Base-by-base conservation (phyloP, 768 basidiomycete species). In the Sarcodon aspratus region DNA sequence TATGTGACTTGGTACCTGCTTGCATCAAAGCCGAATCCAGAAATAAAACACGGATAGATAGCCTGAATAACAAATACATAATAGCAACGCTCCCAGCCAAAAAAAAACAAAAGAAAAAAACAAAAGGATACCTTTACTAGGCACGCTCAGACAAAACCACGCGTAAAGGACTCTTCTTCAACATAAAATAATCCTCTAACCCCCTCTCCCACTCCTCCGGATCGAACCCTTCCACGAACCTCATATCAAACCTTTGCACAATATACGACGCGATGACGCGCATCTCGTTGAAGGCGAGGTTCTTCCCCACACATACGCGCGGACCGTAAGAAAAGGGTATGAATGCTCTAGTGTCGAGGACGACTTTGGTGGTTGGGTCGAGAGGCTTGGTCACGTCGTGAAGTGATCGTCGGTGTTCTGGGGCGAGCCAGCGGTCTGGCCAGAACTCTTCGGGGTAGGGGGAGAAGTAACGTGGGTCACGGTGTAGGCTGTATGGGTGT, bases 251-350 rank as follows among this genome's bases (percentile, higher is more conserved):
- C 33, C 59, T 62, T 47, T 67, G 69, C 55, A 75, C 58, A 51
- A 73, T 55, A 45, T 57, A 51, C 48, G 64, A 63, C 9, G 69
- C 51, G 7, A 69, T 60, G 45, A 63, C 66, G 37, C 69, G 64
- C 56, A 74, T 66, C 54, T 75, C 70, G 48, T 63, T 63, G 46
- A 63, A 59, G 4, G 73, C 73, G 7, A 75, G 63, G 36, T 63
- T 66, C 54, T 67, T 67, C 3, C 73, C 73, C 3, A 67, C 70
- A 50, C 73, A 75, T 21, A 65, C 70, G 11, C 66, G 63, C 7
- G 71, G 70, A 1, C 73, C 73, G 43, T 57, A 59, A 11, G 71
- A 73, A 50, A 74, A 74, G 7, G 73, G 70, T 32, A 74, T 66
- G 50, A 67, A 74, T 2, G 70, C 71, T 13, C 59, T 54, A 35